A percentile compares a stretch with the other conserved stretches of the same genome.
phyloP scores from a whole-genome alignment of 148 eudicot species.

The Nepenthes gracilis region DNA sequence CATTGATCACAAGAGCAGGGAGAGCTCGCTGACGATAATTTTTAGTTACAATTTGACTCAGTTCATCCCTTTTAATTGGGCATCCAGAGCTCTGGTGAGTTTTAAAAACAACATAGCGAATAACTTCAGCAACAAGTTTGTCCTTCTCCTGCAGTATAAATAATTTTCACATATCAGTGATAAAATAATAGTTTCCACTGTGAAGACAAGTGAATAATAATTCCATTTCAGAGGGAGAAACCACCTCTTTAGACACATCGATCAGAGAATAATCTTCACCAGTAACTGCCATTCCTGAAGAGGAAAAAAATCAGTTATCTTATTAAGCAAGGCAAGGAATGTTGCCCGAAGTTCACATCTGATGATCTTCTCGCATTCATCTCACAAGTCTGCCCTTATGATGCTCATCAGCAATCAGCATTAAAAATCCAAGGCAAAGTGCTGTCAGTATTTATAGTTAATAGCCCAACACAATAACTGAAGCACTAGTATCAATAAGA shows the following conservation, averaged over 20 bases:
- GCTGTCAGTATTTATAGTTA: too few relatives aligned
- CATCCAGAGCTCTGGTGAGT: constrained; percentile 79
- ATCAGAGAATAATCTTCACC: constrained; percentile 50
- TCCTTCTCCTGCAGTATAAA: constrained; percentile 52
- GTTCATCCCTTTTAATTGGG: constrained; percentile 83
- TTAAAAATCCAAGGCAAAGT: too few relatives aligned
- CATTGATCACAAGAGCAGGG: constrained; percentile 68
- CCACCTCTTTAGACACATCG: constrained; percentile 64
- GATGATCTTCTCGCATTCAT: too few relatives aligned
- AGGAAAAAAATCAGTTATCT: not conserved
- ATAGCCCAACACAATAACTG: too few relatives aligned
- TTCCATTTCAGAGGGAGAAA: not conserved
- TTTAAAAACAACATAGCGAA: constrained; percentile 77
- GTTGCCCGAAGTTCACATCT: too few relatives aligned
- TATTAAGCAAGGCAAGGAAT: too few relatives aligned
- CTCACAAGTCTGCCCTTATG: too few relatives aligned
- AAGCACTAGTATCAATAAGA: too few relatives aligned
- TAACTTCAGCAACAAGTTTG: constrained; percentile 70
- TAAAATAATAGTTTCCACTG: not conserved
- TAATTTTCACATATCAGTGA: too few relatives aligned
- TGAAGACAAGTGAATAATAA: not conserved
- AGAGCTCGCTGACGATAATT: constrained; percentile 67
- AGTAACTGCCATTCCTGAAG: constrained; percentile 27
- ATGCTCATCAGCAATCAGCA: too few relatives aligned
- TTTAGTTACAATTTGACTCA: constrained; percentile 61